Evolutionary conservation across 2,329 filamentous ascomycete genomes (phyloP), one percentile per base, ranked within the genome.

Genomic region (Apiospora aurea): DNA sequence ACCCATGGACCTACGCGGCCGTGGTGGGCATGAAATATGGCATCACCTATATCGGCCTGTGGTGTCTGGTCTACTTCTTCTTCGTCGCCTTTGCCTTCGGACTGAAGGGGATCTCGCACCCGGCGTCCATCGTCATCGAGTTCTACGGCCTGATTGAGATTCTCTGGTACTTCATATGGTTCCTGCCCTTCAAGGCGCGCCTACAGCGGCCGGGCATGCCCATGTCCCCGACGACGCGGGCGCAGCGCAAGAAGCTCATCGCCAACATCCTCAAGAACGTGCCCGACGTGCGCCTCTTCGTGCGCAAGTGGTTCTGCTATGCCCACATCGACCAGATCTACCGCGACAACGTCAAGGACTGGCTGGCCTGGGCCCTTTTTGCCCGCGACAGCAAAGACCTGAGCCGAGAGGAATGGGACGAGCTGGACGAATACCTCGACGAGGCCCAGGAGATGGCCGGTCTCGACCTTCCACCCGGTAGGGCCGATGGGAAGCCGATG

Each of bases 41-140:
- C 16, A 8, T 69, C 26, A 66, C 61, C 18, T 74, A 69, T 18
- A 10, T 69, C 24, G 73, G 71, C 14, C 18, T 74, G 21, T 49
- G 38, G 21, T 77, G 76, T 44, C 41, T 77, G 29, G 44, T 71
- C 34, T 77, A 77, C 73, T 76, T 79, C 44, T 68, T 75, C 43
- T 26, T 72, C 41, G 72, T 75, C 0, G 43, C 76, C 24, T 71
- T 75, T 8, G 38, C 77, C 5, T 75, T 67, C 21, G 77, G 78
- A 41, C 67, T 75, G 3, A 70, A 68, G 2, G 75, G 75, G n/a
- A 76, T 78, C 26, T 49, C 74, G 0, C 73, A 76, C 69, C 78
- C 78, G 0, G 61, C 77, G 14, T 78, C 76, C 18, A 75, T 79
- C 43, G 46, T 73, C 3, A 70, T 79, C 57, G 76, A 76, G 46